Percentiles rank a stretch among this genome's conserved stretches.
Evolutionary conservation across 495 filamentous ascomycete genomes (phyloP).

Genomic region (Neurospora sp.): DNA sequence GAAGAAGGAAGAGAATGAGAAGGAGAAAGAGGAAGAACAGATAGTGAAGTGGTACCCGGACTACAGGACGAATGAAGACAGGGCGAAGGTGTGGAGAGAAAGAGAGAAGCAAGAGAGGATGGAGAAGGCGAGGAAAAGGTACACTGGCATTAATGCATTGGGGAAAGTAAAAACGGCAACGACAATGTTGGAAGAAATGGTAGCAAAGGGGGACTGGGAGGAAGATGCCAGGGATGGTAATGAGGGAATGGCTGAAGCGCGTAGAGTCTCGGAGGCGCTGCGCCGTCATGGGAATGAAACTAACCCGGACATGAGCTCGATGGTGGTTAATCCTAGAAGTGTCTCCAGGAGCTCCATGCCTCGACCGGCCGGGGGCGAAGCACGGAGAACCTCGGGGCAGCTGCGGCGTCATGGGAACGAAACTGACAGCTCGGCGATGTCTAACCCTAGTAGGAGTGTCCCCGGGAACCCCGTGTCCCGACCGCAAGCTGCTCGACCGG

Average conservation of each 20-base stretch:
- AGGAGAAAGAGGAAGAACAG: not conserved
- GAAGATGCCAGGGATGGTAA: not conserved
- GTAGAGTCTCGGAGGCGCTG: not conserved
- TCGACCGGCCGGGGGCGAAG: not conserved
- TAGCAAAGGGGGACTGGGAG: not conserved
- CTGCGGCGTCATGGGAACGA: not conserved
- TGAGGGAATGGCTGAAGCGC: not conserved
- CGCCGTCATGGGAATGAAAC: not conserved
- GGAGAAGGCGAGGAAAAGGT: not conserved
- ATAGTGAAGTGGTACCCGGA: not conserved
- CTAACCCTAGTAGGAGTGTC: not conserved
- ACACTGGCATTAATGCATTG: not conserved
- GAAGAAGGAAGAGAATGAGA: not conserved
- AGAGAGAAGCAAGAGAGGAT: not conserved
- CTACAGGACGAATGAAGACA: not conserved
- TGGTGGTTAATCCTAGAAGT: not conserved
- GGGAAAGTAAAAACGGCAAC: not conserved
- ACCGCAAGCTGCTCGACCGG: not conserved
- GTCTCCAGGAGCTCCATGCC: not conserved
- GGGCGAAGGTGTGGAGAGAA: no score
- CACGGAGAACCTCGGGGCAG: not conserved
- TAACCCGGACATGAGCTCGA: not conserved
- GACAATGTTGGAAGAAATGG: not conserved
- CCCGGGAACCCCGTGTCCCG: not conserved
- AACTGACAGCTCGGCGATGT: not conserved